Evolutionary conservation across 2,329 filamentous ascomycete genomes (phyloP).

Genomic region (Akanthomyces muscarius): DNA sequence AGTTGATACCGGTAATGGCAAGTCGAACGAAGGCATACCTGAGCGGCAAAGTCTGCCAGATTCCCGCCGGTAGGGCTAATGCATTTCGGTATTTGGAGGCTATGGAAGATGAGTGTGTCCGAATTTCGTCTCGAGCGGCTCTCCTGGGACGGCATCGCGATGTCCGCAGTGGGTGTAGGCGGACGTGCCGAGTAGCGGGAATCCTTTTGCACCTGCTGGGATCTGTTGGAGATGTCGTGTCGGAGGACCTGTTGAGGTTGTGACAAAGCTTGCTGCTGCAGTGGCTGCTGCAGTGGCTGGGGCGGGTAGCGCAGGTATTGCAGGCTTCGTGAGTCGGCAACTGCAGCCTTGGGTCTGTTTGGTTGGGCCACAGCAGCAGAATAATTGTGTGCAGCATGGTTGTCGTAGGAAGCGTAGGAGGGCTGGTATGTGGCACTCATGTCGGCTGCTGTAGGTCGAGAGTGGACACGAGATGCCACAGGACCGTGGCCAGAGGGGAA

Average conservation of each 20-base stretch:
- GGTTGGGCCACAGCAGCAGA: slow-evolving; percentile 33
- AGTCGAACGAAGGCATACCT: slow-evolving; percentile 48
- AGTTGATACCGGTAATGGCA: neutral
- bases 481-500: neutral
- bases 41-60: slow-evolving; percentile 76
- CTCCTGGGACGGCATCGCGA: slow-evolving; percentile 21
- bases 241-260: slow-evolving; percentile 19
- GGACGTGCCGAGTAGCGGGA: slow-evolving; percentile 31
- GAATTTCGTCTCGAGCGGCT: slow-evolving; percentile 35
- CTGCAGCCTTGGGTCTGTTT: slow-evolving; percentile 28
- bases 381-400: slow-evolving; percentile 41
- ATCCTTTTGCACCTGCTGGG: slow-evolving; percentile 6
- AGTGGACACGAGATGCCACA: neutral
- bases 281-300: slow-evolving; percentile 23
- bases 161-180: slow-evolving; percentile 35
- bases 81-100: slow-evolving; percentile 67
- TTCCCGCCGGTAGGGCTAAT: slow-evolving; percentile 74
- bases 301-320: slow-evolving; percentile 31
- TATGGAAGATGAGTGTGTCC: slow-evolving; percentile 50
- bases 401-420: slow-evolving; percentile 44
- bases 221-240: slow-evolving; percentile 15
- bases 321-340: slow-evolving; percentile 32
- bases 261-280: slow-evolving; percentile 14
- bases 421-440: slow-evolving; percentile 52
- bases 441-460: slow-evolving; percentile 34